A percentile compares a stretch with the other conserved stretches of the same genome.
Conservation (phyloP, 2,329 filamentous ascomycete species). For the Stemphylium vesicarium region DNA sequence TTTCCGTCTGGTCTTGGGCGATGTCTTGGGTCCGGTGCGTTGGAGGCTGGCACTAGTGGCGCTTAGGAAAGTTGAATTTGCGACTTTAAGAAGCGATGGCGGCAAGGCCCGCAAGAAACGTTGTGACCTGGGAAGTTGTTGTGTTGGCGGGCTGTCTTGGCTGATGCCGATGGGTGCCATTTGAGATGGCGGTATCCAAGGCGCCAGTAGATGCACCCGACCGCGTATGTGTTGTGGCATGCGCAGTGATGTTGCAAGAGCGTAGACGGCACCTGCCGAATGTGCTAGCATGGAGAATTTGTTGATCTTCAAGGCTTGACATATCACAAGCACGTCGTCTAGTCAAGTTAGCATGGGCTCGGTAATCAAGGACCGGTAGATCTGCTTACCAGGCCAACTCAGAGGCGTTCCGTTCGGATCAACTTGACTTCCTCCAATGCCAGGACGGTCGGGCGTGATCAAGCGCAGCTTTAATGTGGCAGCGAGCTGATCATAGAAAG, state of each 20-base stretch:
- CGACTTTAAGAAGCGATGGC: conserved; percentile 88
- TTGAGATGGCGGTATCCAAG: conserved; percentile 88
- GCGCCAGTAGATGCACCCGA: conserved; percentile 89
- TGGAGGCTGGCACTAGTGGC: conserved; percentile 83
- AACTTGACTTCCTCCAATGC: conserved; percentile 88
- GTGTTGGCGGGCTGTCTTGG: conserved; percentile 77
- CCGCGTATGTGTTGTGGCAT: conserved; percentile 97
- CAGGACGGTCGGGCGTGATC: conserved; percentile 92
- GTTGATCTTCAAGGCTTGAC: conserved; percentile 86
- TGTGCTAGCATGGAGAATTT: conserved; percentile 97
- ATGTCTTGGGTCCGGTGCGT: conserved; percentile 60
- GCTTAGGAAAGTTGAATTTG: conserved; percentile 94
- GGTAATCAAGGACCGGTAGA: neutral
- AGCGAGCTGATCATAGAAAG: conserved; percentile 96
- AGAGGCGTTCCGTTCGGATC: conserved; percentile 86
- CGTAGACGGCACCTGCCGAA: conserved; percentile 97
- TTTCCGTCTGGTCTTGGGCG: conserved; percentile 44
- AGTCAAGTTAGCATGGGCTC: conserved; percentile 47
- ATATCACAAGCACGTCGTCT: conserved; percentile 91
- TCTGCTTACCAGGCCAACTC: conserved; percentile 82
- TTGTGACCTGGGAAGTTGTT: conserved; percentile 89
- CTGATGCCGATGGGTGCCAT: conserved; percentile 62
- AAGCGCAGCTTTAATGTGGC: conserved; percentile 84
- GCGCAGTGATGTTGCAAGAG: conserved; percentile 88
- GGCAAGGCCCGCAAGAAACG: conserved; percentile 88